phyloP scores from a whole-genome alignment of 2,329 filamentous ascomycete genomes.

The Lachnellula hyalina region DNA sequence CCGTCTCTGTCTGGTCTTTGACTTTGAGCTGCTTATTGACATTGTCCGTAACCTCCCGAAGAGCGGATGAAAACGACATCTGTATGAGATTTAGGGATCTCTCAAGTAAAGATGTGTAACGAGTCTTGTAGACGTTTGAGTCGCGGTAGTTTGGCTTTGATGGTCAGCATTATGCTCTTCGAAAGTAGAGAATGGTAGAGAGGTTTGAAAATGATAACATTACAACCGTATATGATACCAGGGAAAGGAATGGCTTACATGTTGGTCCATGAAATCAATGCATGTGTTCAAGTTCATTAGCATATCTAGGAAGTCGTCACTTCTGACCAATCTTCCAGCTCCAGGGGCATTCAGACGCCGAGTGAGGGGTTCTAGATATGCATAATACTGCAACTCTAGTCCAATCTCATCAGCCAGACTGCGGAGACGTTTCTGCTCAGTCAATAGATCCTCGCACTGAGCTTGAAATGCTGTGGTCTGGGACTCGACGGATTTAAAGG shows the following conservation, averaged over 20 bases:
- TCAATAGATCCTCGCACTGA: conserved; percentile 82
- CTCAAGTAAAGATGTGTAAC: conserved; percentile 76
- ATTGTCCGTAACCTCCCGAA: conserved; percentile 54
- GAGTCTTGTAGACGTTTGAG: conserved; percentile 78
- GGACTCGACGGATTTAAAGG: conserved; percentile 79
- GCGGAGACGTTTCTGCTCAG: conserved; percentile 74
- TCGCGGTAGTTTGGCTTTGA: conserved; percentile 74
- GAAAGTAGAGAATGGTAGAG: neutral
- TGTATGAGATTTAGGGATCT: conserved; percentile 57
- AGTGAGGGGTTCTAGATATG: conserved; percentile 86
- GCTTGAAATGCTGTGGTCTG: conserved; percentile 92
- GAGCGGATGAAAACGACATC: conserved; percentile 18
- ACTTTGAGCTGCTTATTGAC: conserved; percentile 56
- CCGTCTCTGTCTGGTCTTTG: conserved; percentile 64
- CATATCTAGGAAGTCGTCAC: conserved; percentile 82
- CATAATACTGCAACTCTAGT: conserved; percentile 89
- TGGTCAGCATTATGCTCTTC: neutral
- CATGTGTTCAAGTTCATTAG: conserved; percentile 82
- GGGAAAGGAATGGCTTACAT: conserved; percentile 49
- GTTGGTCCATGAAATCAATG: conserved; percentile 83
- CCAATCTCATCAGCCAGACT: conserved; percentile 78
- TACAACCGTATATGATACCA: neutral
- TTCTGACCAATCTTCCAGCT: conserved; percentile 77
- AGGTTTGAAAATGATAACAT: neutral
- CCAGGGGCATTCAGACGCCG: conserved; percentile 87